Base-by-base conservation (phyloP, 768 basidiomycete genomes). In the Clavulina sp. region DNA sequence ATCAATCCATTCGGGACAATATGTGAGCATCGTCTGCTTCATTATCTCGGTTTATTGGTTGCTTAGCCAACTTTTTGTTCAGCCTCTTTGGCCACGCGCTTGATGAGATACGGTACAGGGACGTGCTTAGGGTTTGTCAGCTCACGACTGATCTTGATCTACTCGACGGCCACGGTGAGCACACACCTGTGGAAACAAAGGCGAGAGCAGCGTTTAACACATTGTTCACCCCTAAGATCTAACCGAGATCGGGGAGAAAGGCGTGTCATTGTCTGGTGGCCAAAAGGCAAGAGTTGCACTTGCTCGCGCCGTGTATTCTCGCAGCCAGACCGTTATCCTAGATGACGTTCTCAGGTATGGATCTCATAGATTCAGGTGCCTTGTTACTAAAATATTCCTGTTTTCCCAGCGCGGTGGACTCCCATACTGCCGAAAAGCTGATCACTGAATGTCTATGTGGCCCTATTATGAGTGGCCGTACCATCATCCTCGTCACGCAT, bases 61-160 rank as follows among this genome's bases (percentile, higher is more conserved):
- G n/a, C n/a, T n/a, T n/a, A n/a, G n/a, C n/a, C n/a, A n/a, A n/a
- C n/a, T n/a, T n/a, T n/a, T n/a, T n/a, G n/a, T 34, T 16, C 24
- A 49, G 48, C 59, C 64, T 84, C 6, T 88, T 88, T 61, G 84
- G 83, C 0, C 73, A 74, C 56, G 77, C 78, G 1, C 76, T 69
- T 55, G 71, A 73, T 30, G 76, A 83, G 56, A 76, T 78, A 55
- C 69, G 85, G 47, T 91, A 91, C 57, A 66, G 80, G 6, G 70
- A 68, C 0, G 85, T 88, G 24, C 62, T 92, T n/a, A 80, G 86
- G 49, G 81, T 77, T 13, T 96, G 92, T 60, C 89, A 88, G 1
- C 64, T 97, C 49, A 67, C 62, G 29, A 77, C 82, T 0, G 93
- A 97, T 68, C 64, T 97, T 52, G 75, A 81, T 4, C 73, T 89